Evolutionary conservation across 2,329 filamentous ascomycete genomes (phyloP).

Genomic region (Scolecobasidium constrictum): DNA sequence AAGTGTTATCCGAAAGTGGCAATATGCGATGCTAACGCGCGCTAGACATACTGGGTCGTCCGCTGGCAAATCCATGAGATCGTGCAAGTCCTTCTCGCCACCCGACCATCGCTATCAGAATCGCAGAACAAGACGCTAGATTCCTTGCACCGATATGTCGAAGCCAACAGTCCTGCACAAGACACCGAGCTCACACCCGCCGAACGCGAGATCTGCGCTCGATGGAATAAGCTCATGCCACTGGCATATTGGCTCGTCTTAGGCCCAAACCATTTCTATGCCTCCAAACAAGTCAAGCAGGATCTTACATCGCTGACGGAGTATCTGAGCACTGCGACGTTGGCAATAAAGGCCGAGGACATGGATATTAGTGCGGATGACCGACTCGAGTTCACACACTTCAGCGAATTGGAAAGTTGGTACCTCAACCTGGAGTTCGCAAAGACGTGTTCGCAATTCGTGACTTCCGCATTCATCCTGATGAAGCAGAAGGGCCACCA

Average conservation of each 20-base stretch:
- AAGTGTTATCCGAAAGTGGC: neutral
- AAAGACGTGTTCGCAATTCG: slow-evolving; percentile 2
- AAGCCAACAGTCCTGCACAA: neutral
- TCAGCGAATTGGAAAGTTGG: neutral
- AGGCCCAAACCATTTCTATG: neutral
- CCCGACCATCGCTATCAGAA: neutral
- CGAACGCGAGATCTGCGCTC: neutral
- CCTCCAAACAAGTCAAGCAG: neutral
- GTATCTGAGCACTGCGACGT: slow-evolving; percentile 1
- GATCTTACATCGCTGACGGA: neutral
- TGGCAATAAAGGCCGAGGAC: neutral
- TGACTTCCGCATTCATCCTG: neutral
- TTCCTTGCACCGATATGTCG: neutral
- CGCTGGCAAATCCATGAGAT: slow-evolving; percentile 2
- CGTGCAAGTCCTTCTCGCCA: neutral
- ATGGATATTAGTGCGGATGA: neutral
- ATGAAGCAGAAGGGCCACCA: slow-evolving; percentile 9
- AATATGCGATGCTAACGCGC: neutral
- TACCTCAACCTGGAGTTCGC: slow-evolving; percentile 6
- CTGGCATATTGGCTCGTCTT: neutral
- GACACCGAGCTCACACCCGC: neutral
- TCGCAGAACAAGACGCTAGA: neutral
- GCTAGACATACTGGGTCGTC: slow-evolving; percentile 3
- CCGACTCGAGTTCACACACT: slow-evolving; percentile 1
- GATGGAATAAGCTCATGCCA: neutral